phyloP scores from a whole-genome alignment of 169 alveolate genomes.

The Plasmodium fragile region DNA sequence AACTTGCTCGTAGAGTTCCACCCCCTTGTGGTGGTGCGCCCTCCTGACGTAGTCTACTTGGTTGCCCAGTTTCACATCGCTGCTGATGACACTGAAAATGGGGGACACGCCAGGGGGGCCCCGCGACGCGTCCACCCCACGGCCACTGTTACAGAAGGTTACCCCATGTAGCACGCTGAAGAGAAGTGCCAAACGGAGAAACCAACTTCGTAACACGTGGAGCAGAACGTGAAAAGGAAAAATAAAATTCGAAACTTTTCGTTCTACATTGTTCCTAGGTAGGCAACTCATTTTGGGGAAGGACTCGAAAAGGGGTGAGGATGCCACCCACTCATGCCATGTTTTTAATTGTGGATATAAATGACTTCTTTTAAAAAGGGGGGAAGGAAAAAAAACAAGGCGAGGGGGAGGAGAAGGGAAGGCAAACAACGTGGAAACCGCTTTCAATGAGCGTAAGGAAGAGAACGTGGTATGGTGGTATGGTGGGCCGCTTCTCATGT shows the following conservation, averaged over 20 bases:
- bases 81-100: conserved; percentile 49
- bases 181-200: neutral
- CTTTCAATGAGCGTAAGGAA: neutral
- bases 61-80: conserved; percentile 17
- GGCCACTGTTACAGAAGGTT: neutral
- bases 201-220: neutral
- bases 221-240: neutral
- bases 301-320: neutral
- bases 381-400: too few species aligned
- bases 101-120: neutral
- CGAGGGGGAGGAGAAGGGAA: neutral
- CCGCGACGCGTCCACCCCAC: neutral
- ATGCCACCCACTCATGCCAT: neutral
- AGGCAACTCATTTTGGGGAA: neutral
- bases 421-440: neutral
- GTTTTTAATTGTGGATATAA: neutral
- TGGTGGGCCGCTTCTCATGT: neutral
- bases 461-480: neutral
- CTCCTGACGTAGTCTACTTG: conserved; percentile 14
- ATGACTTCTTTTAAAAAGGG: neutral
- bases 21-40: conserved; percentile 1
- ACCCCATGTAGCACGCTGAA: neutral
- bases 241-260: neutral
- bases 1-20: conserved; percentile 38
- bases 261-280: neutral